Evolutionary conservation across 768 basidiomycete genomes (phyloP), one percentile per base, ranked within the genome.

Genomic region (Atractiella rhizophila): DNA sequence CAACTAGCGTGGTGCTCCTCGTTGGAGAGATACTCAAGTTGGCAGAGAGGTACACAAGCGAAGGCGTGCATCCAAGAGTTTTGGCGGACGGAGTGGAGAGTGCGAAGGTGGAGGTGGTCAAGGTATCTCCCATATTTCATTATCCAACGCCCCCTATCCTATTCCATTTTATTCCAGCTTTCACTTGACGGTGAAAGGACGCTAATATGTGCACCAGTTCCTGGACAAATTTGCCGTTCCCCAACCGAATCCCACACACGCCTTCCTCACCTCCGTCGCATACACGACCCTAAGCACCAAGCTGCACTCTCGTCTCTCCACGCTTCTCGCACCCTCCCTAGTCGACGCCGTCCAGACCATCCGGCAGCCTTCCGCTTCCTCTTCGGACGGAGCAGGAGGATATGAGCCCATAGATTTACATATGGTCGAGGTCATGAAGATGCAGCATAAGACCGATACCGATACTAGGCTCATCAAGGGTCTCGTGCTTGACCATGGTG

Each of bases 341-440:
- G 88, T 94, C 46, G 91, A 98, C 61, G 85, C 91, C 52, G 82
- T 96, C 13, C 63, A 79, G 15, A 68, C 83, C 37, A 85, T 98
- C 59, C 71, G 73, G 15, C 55, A 59, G 34, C 76, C 12, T 67
- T 71, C 26, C 62, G 69, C 18, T 70, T 73, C 43, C 48, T 52
- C 16, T 44, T 55, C 12, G 56, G 51, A 29, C 54, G 67, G 23
- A 63, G 63, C 65, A 73, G 13, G 28, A n/a, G 23, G 42, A 16
- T 68, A 68, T 39, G 74, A 85, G 51, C 83, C 86, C 37, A 86
- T 96, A 56, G 91, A 98, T 64, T 66, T 98, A 42, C 88, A 96
- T 63, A 98, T 98, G 91, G 65, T 98, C 38, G 91, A 98, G 63
- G 74, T 96, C 47, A 96, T 96, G 91, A 96, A 96, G 65, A 98